Evolutionary conservation across 768 basidiomycete species (phyloP).

Genomic region (Russula sp.): DNA sequence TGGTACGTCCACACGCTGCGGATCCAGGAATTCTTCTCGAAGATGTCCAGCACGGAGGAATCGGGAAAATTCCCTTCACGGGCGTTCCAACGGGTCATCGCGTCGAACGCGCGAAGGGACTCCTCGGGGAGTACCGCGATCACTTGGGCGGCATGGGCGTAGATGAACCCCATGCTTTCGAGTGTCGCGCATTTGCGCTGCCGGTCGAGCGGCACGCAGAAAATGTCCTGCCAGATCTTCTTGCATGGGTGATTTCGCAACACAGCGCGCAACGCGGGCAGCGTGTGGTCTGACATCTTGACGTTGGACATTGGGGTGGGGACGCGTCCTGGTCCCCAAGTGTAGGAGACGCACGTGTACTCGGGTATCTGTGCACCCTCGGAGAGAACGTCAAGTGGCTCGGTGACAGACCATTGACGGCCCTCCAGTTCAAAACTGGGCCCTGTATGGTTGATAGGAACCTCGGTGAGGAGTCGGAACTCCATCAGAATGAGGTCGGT

Average conservation of each 20-base stretch:
- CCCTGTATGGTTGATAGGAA: background rate
- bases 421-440: conserved; percentile 12
- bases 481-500: conserved; percentile 22
- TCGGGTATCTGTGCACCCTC: background rate
- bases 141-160: conserved; percentile 17
- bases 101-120: conserved; percentile 19
- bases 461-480: conserved; percentile 20
- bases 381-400: conserved; percentile 17
- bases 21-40: conserved; percentile 26
- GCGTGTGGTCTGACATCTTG: conserved; percentile 24
- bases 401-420: conserved; percentile 15
- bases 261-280: conserved; percentile 13
- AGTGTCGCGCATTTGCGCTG: conserved; percentile 18
- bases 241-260: conserved; percentile 11
- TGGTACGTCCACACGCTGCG: conserved; percentile 26
- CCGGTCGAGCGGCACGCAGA: conserved; percentile 23
- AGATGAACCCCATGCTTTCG: conserved; percentile 24
- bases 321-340: conserved; percentile 19
- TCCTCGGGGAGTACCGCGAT: conserved; percentile 19
- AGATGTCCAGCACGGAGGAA: conserved; percentile 12
- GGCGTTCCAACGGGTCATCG: conserved; percentile 9
- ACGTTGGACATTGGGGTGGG: conserved; percentile 18
- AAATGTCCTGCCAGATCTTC: conserved; percentile 23
- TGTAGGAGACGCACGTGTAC: conserved; percentile 27
- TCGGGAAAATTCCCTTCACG: background rate